Evolutionary conservation across 768 basidiomycete species (phyloP).

Genomic region (Boletus insuetus): DNA sequence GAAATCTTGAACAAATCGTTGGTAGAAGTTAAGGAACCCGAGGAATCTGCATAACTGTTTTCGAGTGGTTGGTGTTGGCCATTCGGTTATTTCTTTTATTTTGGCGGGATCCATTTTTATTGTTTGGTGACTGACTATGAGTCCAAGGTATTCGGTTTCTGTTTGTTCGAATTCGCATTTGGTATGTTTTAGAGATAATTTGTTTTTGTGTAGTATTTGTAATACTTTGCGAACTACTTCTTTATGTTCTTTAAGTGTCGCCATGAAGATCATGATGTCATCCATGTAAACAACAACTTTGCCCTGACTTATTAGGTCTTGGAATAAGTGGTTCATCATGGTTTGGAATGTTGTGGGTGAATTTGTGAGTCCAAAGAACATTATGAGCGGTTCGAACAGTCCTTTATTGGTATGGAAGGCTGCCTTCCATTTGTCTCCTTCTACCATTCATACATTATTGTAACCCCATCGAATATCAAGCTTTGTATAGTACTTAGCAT

Average conservation of each 20-base stretch:
- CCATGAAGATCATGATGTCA: slow-evolving; percentile 38
- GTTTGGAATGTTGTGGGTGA: slow-evolving; percentile 23
- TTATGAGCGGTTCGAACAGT: neutral
- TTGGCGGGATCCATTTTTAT: neutral
- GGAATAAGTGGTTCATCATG: slow-evolving; percentile 24
- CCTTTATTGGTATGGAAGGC: slow-evolving; percentile 21
- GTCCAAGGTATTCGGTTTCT: neutral
- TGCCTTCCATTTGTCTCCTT: slow-evolving; percentile 33
- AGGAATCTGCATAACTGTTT: neutral
- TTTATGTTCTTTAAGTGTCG: slow-evolving; percentile 28
- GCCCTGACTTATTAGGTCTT: slow-evolving; percentile 4
- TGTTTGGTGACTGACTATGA: neutral
- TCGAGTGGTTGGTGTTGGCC: neutral
- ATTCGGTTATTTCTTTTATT: neutral
- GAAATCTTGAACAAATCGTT: neutral
- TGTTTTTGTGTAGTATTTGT: neutral
- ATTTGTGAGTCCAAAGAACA: slow-evolving; percentile 3
- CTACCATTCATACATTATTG: slow-evolving; percentile 29
- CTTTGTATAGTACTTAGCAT: slow-evolving; percentile 24
- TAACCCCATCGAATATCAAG: slow-evolving; percentile 34
- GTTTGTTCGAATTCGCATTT: neutral
- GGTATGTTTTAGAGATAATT: neutral
- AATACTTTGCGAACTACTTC: neutral
- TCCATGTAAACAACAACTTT: slow-evolving; percentile 38
- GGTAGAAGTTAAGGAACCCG: neutral